Conservation (phyloP, 75 land plant genomes). For the Chamaecyparis obtusa region DNA sequence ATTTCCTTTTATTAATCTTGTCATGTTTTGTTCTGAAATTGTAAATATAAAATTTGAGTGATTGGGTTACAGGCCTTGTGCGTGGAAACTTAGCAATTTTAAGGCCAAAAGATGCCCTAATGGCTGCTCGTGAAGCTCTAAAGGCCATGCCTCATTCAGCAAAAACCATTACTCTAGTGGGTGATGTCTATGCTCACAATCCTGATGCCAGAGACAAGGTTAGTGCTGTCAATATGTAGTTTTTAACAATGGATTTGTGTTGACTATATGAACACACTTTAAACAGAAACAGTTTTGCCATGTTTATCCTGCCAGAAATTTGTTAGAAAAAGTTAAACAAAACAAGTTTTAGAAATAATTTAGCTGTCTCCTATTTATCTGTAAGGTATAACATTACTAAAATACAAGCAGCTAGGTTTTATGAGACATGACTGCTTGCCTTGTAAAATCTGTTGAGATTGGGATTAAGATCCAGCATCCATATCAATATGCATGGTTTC, state of each 20-base stretch:
- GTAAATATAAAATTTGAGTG: neutral
- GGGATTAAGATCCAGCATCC: neutral
- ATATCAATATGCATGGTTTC: neutral
- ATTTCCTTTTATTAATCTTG: neutral
- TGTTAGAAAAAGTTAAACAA: neutral
- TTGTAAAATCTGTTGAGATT: neutral
- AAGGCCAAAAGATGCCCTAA: slow-evolving; percentile 86
- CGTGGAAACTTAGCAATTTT: slow-evolving; percentile 80
- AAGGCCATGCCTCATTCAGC: slow-evolving; percentile 98
- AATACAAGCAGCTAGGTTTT: neutral
- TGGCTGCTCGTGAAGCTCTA: slow-evolving; percentile 93
- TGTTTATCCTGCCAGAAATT: neutral
- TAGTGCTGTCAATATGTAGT: neutral
- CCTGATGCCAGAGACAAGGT: slow-evolving; percentile 94
- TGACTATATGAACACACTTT: neutral
- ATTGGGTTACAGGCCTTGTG: slow-evolving; percentile 68
- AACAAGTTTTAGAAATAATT: neutral
- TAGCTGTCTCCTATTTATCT: neutral
- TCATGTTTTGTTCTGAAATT: neutral
- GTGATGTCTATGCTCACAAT: slow-evolving; percentile 96
- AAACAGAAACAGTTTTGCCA: neutral
- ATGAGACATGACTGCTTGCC: neutral
- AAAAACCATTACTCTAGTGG: slow-evolving; percentile 92
- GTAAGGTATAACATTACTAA: neutral
- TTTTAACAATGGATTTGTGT: neutral